Evolutionary conservation across 495 filamentous ascomycete species (phyloP).

Genomic region (Podospora pseudoanserina): DNA sequence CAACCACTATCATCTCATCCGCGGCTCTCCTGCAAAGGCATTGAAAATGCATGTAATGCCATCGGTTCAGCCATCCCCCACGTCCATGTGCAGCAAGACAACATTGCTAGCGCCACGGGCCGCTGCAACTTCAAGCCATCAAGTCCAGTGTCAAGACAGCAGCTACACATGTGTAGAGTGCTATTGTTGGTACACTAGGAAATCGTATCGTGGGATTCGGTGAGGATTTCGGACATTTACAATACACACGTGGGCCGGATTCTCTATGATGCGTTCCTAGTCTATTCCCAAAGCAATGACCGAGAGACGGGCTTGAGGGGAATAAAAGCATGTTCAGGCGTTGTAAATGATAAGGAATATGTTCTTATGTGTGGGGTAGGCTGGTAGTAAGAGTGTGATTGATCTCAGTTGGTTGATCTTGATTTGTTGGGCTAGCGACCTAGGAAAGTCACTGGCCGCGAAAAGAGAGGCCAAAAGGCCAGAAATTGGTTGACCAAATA

Average conservation of each 20-base stretch:
- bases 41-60: constrained; percentile 1
- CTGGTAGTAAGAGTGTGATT: not conserved
- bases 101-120: not conserved
- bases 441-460: too few species aligned
- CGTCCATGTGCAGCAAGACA: not conserved
- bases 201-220: not conserved
- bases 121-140: not conserved
- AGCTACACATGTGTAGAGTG: not conserved
- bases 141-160: not conserved
- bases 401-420: not conserved
- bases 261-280: not conserved
- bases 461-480: too few species aligned
- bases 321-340: not conserved
- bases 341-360: not conserved
- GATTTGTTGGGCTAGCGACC: not conserved
- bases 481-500: too few species aligned
- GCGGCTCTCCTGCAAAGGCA: not conserved
- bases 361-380: not conserved
- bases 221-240: not conserved
- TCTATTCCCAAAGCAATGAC: not conserved
- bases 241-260: not conserved
- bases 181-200: not conserved
- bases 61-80: not conserved
- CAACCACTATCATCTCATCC: not conserved
- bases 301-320: not conserved